phyloP scores from a whole-genome alignment of 2,329 filamentous ascomycete genomes.

The Lasiodiplodia sp. region DNA sequence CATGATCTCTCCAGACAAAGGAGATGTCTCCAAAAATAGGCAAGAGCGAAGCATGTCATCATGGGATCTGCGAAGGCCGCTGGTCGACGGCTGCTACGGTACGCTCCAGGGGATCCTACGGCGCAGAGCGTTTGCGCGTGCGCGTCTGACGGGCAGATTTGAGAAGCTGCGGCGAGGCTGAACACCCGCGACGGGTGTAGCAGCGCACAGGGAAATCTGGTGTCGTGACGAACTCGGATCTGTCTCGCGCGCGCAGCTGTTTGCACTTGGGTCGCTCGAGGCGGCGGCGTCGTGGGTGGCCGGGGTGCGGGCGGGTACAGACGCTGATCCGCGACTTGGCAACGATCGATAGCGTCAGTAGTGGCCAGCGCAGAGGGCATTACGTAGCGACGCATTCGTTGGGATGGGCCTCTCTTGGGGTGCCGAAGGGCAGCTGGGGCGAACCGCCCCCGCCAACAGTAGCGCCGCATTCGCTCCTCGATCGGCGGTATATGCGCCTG shows the following conservation, averaged over 20 bases:
- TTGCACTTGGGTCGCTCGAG: conserved; percentile 15
- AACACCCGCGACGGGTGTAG: conserved; percentile 17
- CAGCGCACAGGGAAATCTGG: conserved; percentile 22
- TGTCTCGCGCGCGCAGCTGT: conserved; percentile 22
- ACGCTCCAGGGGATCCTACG: conserved; percentile 5
- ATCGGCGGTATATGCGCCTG: conserved; percentile 16
- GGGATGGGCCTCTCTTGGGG: not conserved
- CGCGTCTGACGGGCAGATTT: conserved; percentile 16
- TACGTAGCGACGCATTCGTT: conserved; percentile 10
- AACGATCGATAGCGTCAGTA: conserved; percentile 27
- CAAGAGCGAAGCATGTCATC: conserved; percentile 17
- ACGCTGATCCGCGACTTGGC: conserved; percentile 27
- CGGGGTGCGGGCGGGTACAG: conserved; percentile 10
- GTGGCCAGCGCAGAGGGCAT: conserved; percentile 20
- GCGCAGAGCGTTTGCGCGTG: conserved; percentile 2
- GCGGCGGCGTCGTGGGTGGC: not conserved
- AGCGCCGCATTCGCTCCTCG: conserved; percentile 15
- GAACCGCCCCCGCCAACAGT: not conserved
- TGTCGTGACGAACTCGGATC: conserved; percentile 20
- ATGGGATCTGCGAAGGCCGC: conserved; percentile 11
- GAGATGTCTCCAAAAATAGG: conserved; percentile 25
- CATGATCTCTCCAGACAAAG: conserved; percentile 21
- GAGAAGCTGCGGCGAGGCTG: not conserved
- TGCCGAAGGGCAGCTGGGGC: not conserved
- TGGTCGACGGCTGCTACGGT: conserved; percentile 10